phyloP scores from a whole-genome alignment of 345 rosid genomes.

The Lepidium aucheri region DNA sequence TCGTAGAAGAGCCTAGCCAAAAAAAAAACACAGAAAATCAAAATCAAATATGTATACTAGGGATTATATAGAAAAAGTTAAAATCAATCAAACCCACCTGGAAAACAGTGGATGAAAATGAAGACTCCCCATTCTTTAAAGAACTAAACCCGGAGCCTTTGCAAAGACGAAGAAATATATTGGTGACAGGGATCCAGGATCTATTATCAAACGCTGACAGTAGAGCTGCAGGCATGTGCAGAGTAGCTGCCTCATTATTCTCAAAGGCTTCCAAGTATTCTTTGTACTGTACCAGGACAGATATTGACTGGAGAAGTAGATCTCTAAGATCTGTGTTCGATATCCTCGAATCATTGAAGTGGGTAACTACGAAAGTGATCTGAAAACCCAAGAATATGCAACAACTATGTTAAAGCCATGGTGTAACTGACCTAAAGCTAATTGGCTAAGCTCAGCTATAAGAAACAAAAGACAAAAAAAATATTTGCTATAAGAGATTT shows the following conservation, averaged over 20 bases:
- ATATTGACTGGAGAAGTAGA: constrained; percentile 92
- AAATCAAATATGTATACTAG: not conserved
- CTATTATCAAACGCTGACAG: constrained; percentile 90
- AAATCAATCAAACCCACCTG: constrained; percentile 43
- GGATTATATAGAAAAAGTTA: not conserved
- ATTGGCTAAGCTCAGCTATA: not conserved
- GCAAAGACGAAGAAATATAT: constrained; percentile 80
- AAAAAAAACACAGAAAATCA: not conserved
- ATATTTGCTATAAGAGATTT: not conserved
- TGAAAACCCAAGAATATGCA: constrained; percentile 27
- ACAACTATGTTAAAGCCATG: not conserved
- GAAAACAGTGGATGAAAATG: constrained; percentile 70
- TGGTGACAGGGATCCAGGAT: constrained; percentile 92
- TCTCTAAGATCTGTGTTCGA: constrained; percentile 82
- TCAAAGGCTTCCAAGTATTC: constrained; percentile 83
- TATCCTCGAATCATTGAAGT: constrained; percentile 89
- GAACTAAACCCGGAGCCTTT: constrained; percentile 78
- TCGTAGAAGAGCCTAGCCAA: constrained; percentile 52
- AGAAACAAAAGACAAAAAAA: not conserved
- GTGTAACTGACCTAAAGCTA: not conserved
- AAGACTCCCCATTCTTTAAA: constrained; percentile 77
- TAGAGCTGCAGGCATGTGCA: constrained; percentile 65
- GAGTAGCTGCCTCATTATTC: constrained; percentile 75
- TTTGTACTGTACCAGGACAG: constrained; percentile 82
- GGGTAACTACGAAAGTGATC: constrained; percentile 85